Evolutionary conservation across 2,329 filamentous ascomycete genomes (phyloP).

Genomic region (Sclerotinia borealis): DNA sequence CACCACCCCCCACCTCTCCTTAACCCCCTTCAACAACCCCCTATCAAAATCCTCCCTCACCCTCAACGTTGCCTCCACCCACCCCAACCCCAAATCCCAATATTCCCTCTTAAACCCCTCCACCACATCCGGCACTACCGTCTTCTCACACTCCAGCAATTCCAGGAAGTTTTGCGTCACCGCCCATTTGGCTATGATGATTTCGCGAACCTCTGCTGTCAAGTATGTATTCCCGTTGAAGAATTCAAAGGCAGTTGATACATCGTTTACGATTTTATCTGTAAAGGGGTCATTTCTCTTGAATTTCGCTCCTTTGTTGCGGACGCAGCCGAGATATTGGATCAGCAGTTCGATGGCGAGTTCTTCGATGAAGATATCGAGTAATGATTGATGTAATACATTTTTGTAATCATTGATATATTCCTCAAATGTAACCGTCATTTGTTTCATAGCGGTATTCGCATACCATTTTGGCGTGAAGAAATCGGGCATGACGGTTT

Average conservation of each 20-base stretch:
- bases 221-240: conserved; percentile 59
- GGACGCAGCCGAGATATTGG: conserved; percentile 74
- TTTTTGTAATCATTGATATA: conserved; percentile 83
- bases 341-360: conserved; percentile 86
- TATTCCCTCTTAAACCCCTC: conserved; percentile 77
- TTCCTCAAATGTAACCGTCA: conserved; percentile 91
- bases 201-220: conserved; percentile 60
- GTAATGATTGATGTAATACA: conserved; percentile 78
- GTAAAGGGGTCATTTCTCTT: conserved; percentile 79
- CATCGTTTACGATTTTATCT: conserved; percentile 90
- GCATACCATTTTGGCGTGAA: conserved; percentile 90
- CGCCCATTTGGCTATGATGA: conserved; percentile 88
- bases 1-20: conserved; percentile 80
- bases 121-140: conserved; percentile 69
- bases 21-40: conserved; percentile 80
- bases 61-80: conserved; percentile 89
- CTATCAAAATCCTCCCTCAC: conserved; percentile 90
- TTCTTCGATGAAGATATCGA: conserved; percentile 90
- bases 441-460: conserved; percentile 81
- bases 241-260: conserved; percentile 84
- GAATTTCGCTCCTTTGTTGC: conserved; percentile 88
- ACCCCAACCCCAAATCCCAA: conserved; percentile 90
- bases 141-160: conserved; percentile 71
- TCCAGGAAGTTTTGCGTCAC: conserved; percentile 79
- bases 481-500: conserved; percentile 74